Conservation (phyloP, 179 eudicot species). For the Beta corolliflora region DNA sequence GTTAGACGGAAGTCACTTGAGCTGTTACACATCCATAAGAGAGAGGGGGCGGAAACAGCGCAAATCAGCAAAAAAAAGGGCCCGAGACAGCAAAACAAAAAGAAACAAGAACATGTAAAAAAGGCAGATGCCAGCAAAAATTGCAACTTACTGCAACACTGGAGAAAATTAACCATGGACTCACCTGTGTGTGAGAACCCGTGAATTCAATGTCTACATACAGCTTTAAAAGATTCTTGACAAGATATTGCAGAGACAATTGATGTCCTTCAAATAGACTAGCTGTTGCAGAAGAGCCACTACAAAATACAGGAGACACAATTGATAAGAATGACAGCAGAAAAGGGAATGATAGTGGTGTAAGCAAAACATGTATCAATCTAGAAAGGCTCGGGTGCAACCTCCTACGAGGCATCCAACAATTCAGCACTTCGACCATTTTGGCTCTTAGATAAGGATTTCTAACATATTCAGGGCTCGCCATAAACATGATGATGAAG, state of each 20-base stretch:
- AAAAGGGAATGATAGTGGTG: not conserved
- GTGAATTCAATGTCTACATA: slow-evolving; percentile 99
- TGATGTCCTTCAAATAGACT: slow-evolving; percentile 92
- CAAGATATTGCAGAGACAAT: slow-evolving; percentile 80
- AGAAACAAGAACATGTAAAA: not conserved
- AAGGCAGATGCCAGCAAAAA: slow-evolving; percentile 7
- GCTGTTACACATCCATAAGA: not conserved
- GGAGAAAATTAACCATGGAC: not conserved
- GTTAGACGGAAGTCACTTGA: not conserved
- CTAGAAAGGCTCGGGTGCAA: slow-evolving; percentile 21
- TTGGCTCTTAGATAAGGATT: slow-evolving; percentile 96
- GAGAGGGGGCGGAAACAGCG: no score
- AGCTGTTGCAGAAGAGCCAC: slow-evolving; percentile 78
- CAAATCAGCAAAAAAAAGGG: not conserved
- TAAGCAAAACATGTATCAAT: slow-evolving; percentile 10
- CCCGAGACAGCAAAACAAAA: not conserved
- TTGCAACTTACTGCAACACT: not conserved
- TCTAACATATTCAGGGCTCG: slow-evolving; percentile 84
- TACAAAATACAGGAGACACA: slow-evolving; percentile 35
- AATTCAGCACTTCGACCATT: slow-evolving; percentile 97
- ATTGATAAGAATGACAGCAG: slow-evolving; percentile 4
- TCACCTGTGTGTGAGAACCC: slow-evolving; percentile 98
- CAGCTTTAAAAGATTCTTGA: slow-evolving; percentile 86
- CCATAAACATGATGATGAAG: slow-evolving; percentile 98
- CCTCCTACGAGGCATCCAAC: slow-evolving; percentile 99